Evolutionary conservation across 495 filamentous ascomycete genomes (phyloP).

Genomic region (Pyronema domesticum): DNA sequence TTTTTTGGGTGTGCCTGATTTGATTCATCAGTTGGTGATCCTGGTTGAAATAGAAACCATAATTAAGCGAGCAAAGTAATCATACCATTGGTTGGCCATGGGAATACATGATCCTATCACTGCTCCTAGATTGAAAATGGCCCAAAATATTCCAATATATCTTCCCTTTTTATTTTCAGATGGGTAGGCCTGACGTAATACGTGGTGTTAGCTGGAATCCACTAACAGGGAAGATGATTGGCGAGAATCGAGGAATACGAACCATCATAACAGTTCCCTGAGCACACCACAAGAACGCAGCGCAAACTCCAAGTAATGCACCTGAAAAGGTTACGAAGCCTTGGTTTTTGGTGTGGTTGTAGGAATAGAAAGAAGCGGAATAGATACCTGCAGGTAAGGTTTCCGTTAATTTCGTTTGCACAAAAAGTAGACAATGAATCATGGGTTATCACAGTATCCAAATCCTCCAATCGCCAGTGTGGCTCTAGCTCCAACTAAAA

Average conservation of each 20-base stretch:
- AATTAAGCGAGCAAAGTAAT: too few relatives aligned
- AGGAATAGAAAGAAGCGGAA: constrained; percentile 56
- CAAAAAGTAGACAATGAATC: too few relatives aligned
- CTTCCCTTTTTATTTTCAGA: constrained; percentile 67
- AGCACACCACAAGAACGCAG: constrained; percentile 74
- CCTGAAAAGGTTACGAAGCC: constrained; percentile 67
- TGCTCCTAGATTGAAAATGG: constrained; percentile 84
- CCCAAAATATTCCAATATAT: constrained; percentile 84
- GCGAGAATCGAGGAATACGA: too few relatives aligned
- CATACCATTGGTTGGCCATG: too few relatives aligned
- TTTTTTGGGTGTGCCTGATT: too few relatives aligned
- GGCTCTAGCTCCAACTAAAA: constrained; percentile 54
- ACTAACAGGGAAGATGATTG: too few relatives aligned
- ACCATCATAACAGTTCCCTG: constrained; percentile 90
- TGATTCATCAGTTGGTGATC: too few relatives aligned
- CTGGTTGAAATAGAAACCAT: too few relatives aligned
- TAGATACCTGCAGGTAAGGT: constrained; percentile 40
- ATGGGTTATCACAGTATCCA: constrained; percentile 64
- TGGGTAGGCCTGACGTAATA: constrained; percentile 55
- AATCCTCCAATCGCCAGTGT: constrained; percentile 67
- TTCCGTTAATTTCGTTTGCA: too few relatives aligned
- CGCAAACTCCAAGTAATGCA: constrained; percentile 60
- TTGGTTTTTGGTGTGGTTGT: constrained; percentile 59
- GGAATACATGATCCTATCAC: constrained; percentile 64
- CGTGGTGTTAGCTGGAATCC: too few relatives aligned